Base-by-base conservation (phyloP, 371 early-diverging fungal species). In the Dinochytrium kinnereticum region DNA sequence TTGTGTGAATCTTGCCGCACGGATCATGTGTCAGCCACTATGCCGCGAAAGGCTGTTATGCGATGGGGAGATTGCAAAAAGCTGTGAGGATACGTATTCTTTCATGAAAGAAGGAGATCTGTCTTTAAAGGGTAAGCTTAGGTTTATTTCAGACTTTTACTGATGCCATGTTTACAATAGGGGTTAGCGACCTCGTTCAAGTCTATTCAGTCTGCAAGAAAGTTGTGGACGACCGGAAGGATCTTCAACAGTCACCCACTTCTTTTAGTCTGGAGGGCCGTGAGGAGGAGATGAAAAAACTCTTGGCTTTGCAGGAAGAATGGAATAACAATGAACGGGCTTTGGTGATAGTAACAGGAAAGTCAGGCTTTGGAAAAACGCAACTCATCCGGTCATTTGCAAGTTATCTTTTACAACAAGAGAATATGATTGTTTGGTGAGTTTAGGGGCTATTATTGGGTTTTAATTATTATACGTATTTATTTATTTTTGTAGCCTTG, bases 1-100 rank as follows among this genome's bases (percentile, higher is more conserved):
- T 37, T 67, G 68, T 49, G 76, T 76, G 15, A 76, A 76, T 51
- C 71, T 71, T 59, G 76, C 76, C 0, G 76, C 76, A 17, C 55
- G 76, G 1, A 40, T 76, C 13, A 76, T 76, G 71, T 71, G 72
- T 21, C 66, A 66, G 7, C 66, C 40, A 7, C 2, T 31, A 21
- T 61, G 61, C 36, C 5, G 5, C 2, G 7, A 3, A 15, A 28
- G 15, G 30, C 15, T 61, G 5, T 36, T 61, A 13, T 61, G 61
- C 24, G 61, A 61, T 34, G 3, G 34, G 7, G 61, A 49, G 7
- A 74, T 66, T 2, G 68, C 37, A 44, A 68, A 50, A 19, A 69
- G 57, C 37, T 68, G 69, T 33, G 13, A 5, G 26, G 49, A n/a
- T n/a, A n/a, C n/a, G n/a, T n/a, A n/a, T n/a, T n/a, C n/a, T n/a